phyloP scores from a whole-genome alignment of 345 rosid species.

The Lenwebbia sp. region DNA sequence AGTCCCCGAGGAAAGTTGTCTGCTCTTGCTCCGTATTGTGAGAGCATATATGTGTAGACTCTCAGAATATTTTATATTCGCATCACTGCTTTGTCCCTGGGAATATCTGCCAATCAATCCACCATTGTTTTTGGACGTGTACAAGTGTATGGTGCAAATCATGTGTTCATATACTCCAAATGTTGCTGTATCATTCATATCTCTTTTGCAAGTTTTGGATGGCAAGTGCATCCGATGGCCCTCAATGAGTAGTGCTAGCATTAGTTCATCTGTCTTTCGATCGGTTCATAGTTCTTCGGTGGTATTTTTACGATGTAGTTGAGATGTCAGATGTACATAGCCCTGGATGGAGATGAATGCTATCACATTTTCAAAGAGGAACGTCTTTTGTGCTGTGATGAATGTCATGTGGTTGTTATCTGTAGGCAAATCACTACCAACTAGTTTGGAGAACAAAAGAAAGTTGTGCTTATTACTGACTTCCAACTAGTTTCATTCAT shows the following conservation, averaged over 20 bases:
- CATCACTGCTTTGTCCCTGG: conserved; percentile 17
- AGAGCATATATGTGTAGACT: conserved; percentile 16
- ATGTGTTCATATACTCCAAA: not conserved
- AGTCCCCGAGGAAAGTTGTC: conserved; percentile 54
- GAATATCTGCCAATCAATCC: not conserved
- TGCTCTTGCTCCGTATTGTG: conserved; percentile 84
- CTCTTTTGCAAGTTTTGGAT: not conserved
- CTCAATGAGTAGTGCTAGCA: not conserved
- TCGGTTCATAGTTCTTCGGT: not conserved
- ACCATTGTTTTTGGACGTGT: not conserved
- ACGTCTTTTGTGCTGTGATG: not conserved
- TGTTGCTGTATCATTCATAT: not conserved
- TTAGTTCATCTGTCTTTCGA: not conserved
- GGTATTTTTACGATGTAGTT: not conserved
- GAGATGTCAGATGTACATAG: not conserved
- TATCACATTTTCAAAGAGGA: not conserved
- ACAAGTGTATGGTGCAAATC: conserved; percentile 3
- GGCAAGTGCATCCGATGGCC: conserved; percentile 16
- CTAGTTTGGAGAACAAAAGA: not conserved
- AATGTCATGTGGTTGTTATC: not conserved
- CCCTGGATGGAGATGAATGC: not conserved
- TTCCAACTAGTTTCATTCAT: not conserved
- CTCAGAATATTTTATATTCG: conserved; percentile 2
- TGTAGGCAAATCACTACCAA: not conserved
- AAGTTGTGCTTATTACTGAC: not conserved